Base-by-base conservation (phyloP, 2,329 filamentous ascomycete species). In the Botryotinia convoluta region DNA sequence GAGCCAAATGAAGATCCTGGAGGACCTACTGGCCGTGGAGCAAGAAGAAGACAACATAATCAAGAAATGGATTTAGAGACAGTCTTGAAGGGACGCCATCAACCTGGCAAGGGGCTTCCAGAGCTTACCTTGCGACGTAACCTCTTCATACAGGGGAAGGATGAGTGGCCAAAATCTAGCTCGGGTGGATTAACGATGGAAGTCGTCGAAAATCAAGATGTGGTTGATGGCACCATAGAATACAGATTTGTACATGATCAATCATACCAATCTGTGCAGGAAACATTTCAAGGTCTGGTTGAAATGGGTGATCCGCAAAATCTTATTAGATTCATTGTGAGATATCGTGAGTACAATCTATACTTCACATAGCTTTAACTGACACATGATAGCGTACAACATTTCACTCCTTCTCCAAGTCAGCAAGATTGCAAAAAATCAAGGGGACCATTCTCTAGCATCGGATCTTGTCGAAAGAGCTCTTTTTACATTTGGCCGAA, bases 391-490 rank as follows among this genome's bases (percentile, higher is more conserved):
- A 89, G 87, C 95, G 5, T 98, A 98, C 81, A 95, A 98, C 81
- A 92, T 98, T 77, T 96, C 94, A 1, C 95, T 93, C 3, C 87
- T 98, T n/a, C 90, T 98, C 35, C 95, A 98, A 81, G 94, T 97
- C 42, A 97, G 93, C 75, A 93, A 94, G 81, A 92, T 98, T 68
- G 94, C 94, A 20, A 95, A 96, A 81, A 93, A 97, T 77, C 94
- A 98, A 80, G 90, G 94, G 71, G 96, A 98, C 80, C 91, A 94
- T 81, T 90, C 95, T 1, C 88, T 96, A 6, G 91, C 95, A 0
- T 92, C 93, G 5, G 95, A 98, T 79, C 87, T 98, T 2, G 89
- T 97, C 71, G 95, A 98, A 83, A 89, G 96, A 63, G 95, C 95
- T 0, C 87, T 99, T 9, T 98, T 98, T 83, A 93, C 93, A 0